These are phyloP conservation scores for Coemansia sp. DNA, from an alignment of 192 early-diverging fungal species.

Conservation along the genomic window DNA sequence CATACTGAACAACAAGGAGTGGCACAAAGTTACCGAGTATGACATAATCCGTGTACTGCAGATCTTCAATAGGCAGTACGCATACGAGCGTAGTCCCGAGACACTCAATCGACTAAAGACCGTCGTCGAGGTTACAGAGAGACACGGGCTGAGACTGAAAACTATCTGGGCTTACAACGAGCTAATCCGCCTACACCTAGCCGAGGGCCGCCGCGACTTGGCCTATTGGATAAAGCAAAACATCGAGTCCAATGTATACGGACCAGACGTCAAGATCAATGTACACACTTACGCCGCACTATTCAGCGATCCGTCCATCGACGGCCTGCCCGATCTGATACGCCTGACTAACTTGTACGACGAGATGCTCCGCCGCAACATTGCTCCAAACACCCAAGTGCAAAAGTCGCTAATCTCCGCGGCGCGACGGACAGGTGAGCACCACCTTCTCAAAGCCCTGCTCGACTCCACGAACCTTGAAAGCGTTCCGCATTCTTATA, in stretches of 20 bases:
- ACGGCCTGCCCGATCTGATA: slow-evolving; percentile 18
- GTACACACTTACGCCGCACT: slow-evolving; percentile 43
- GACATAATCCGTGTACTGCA: slow-evolving; percentile 40
- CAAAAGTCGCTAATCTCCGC: slow-evolving; percentile 36
- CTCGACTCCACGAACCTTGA: slow-evolving; percentile 14
- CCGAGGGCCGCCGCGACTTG: slow-evolving; percentile 16
- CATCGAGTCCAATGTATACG: slow-evolving; percentile 30
- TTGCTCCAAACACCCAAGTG: slow-evolving; percentile 26
- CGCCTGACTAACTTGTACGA: slow-evolving; percentile 34
- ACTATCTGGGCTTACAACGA: slow-evolving; percentile 38
- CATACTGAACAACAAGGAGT: slow-evolving; percentile 23
- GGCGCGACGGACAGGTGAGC: slow-evolving; percentile 21
- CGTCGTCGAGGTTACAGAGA: slow-evolving; percentile 16
- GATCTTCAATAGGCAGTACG: slow-evolving; percentile 40
- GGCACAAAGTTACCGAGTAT: slow-evolving; percentile 32
- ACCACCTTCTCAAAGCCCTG: slow-evolving; percentile 22
- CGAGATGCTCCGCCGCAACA: slow-evolving; percentile 37
- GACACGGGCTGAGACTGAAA: slow-evolving; percentile 8
- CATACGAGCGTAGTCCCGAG: slow-evolving; percentile 22
- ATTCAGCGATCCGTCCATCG: slow-evolving; percentile 31
- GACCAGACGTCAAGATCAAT: slow-evolving; percentile 16
- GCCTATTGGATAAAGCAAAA: slow-evolving; percentile 34
- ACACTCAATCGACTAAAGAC: slow-evolving; percentile 17
- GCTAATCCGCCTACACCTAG: slow-evolving; percentile 35
- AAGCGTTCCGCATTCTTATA: background rate